Base-by-base conservation (phyloP, 164 flowering plant species). In the Aristolochia contorta region DNA sequence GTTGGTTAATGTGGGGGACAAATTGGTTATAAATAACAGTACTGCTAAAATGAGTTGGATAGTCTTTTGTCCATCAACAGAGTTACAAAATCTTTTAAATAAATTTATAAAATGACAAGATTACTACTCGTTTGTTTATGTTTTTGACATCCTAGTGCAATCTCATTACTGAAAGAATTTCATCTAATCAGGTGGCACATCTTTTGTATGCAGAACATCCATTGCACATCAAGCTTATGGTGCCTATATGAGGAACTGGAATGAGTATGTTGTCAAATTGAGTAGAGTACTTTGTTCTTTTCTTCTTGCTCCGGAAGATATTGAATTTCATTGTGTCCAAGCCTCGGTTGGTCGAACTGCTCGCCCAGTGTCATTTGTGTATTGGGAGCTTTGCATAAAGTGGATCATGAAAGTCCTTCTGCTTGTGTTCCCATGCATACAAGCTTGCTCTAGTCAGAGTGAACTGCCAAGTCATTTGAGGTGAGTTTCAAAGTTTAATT, bases 381-480 rank as follows among this genome's bases (percentile, higher is more conserved):
- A 87, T 74, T 67, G 71, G 64, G 96, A 90, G 63, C 89, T 93
- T 69, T 84, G 92, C 18, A 71, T 88, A 49, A 93, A 82, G 75
- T 93, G 97, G 97, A 56, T 81, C 66, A 58, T 85, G 74, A 86
- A 86, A 78, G 91, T 88, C 76, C 94, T 93, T 61, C 74, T 71
- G 56, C 74, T 78, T 22, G 79, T 86, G 53, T 93, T 90, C 65
- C 93, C 94, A 4, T 87, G 89, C 76, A 78, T 93, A 33, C 87
- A 78, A 80, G 99, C 96, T 66, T 87, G 87, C 62, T 77, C 85
- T 33, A 77, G 70, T 76, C 84, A 80, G 63, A 81, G 71, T 74
- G 82, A 77, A 64, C 71, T 90, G 58, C 96, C 92, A 61, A 68
- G 52, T 57, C 76, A 86, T 74, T 70, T 85, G 68, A 84, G 96